Evolutionary conservation across 2,329 filamentous ascomycete species (phyloP).

Genomic region (Ustulina deusta): DNA sequence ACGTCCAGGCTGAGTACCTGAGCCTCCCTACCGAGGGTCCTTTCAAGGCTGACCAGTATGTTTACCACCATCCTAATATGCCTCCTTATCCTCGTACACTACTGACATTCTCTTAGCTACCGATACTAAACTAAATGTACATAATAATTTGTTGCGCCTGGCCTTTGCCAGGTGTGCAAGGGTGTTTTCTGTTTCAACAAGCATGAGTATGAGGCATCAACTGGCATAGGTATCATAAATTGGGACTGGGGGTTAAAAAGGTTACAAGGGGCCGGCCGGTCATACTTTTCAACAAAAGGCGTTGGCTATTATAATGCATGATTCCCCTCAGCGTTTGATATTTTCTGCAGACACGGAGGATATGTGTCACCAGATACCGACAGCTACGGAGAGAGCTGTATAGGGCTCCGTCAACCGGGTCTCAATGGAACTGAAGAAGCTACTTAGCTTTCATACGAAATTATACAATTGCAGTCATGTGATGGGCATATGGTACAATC

Average conservation of each 20-base stretch:
- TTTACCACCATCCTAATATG: slow-evolving; percentile 38
- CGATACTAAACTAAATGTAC: slow-evolving; percentile 70
- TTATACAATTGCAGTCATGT: neutral
- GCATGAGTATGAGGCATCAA: slow-evolving; percentile 52
- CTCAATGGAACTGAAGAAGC: slow-evolving; percentile 43
- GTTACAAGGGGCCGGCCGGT: slow-evolving; percentile 48
- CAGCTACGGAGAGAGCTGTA: slow-evolving; percentile 45
- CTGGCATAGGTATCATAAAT: slow-evolving; percentile 46
- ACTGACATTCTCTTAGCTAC: slow-evolving; percentile 62
- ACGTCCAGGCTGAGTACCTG: slow-evolving; percentile 94
- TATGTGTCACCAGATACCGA: slow-evolving; percentile 44
- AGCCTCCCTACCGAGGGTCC: slow-evolving; percentile 87
- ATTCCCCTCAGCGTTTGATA: slow-evolving; percentile 55
- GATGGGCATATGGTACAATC: neutral
- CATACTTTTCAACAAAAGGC: slow-evolving; percentile 55
- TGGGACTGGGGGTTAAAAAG: slow-evolving; percentile 47
- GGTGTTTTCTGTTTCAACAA: slow-evolving; percentile 49
- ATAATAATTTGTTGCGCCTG: slow-evolving; percentile 39
- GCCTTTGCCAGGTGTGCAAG: slow-evolving; percentile 29
- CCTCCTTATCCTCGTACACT: slow-evolving; percentile 17
- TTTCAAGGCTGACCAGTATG: slow-evolving; percentile 94
- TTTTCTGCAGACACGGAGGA: slow-evolving; percentile 44
- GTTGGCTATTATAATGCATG: slow-evolving; percentile 54
- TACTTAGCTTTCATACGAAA: slow-evolving; percentile 30
- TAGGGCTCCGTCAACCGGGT: slow-evolving; percentile 51